These are phyloP conservation scores for Coccomyxa sp. DNA, from an alignment of 139 green algal genomes.

Conservation along the genomic window DNA sequence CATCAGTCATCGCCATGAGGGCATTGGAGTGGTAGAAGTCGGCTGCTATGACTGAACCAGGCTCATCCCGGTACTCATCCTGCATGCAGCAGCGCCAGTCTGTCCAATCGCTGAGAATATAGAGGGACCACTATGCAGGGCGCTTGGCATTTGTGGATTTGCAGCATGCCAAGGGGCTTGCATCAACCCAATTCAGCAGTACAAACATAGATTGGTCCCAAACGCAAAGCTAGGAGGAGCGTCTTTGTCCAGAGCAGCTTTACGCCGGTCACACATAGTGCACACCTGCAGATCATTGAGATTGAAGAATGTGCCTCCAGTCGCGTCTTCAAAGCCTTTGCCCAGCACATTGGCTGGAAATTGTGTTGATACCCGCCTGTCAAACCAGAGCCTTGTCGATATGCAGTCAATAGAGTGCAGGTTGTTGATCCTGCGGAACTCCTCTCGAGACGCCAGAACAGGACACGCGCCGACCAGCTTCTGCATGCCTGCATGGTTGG, in stretches of 20 bases:
- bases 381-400: constrained; percentile 64
- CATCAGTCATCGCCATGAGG: constrained; percentile 77
- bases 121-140: no score
- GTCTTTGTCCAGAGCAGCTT: not conserved
- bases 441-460: constrained; percentile 37
- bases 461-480: constrained; percentile 63
- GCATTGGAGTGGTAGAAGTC: constrained; percentile 80
- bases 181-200: no score
- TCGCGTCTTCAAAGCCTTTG: constrained; percentile 66
- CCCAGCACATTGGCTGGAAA: constrained; percentile 81
- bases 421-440: constrained; percentile 74
- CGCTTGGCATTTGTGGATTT: no score
- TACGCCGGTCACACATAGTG: not conserved
- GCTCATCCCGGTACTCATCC: constrained; percentile 76
- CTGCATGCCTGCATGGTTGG: constrained; percentile 78
- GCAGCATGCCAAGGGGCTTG: no score
- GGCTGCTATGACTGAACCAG: constrained; percentile 75
- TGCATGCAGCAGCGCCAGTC: constrained; percentile 35
- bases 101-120: no score
- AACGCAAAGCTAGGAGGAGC: not conserved
- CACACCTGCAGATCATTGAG: constrained; percentile 74
- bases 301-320: constrained; percentile 87
- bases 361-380: constrained; percentile 43
- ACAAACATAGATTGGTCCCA: not conserved
- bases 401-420: constrained; percentile 70